Base-by-base conservation (phyloP, 2,329 filamentous ascomycete genomes). In the Epichloe gansuensis region DNA sequence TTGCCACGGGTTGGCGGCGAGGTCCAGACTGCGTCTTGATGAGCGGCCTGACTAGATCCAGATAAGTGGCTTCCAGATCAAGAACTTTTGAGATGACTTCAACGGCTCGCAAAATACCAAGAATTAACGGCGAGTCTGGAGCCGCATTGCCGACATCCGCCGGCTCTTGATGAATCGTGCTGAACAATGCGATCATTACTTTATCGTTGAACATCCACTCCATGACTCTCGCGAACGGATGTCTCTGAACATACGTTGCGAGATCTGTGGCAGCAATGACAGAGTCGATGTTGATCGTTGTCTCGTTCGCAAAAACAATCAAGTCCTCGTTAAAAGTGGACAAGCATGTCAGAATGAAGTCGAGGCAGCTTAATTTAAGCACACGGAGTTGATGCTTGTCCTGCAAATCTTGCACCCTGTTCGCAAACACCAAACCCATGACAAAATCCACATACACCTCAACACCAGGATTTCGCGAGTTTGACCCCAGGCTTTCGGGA, bases 201-300 rank as follows among this genome's bases (percentile, higher is more conserved):
- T 85, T 88, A 61, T 94, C 88, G 63, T 95, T 96, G 68, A 95
- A 95, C 68, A 98, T 80, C 89, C 93, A 97, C 64, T 98, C 93
- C 87, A 97, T 96, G 15, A 95, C 84, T 54, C 94, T 82, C 3
- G 87, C 83, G 62, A 97, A 98, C 0, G 94, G 91, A 68, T 98
- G 94, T 50, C 95, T 77, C 25, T 82, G 81, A 53, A 93, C 82
- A 64, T 98, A 99, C 5, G 79, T 77, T 48, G 82, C 80, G 4
- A 97, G 73, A 52, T 87, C 86, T 3, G 84, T 85, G 4, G 87
- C 77, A 42, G 77, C 77, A 57, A 95, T 87, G 15, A 85, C 80
- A 9, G 77, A 71, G 64, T 96, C 89, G 15, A 95, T 82, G 27
- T 80, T 73, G 34, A 94, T 74, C 54, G 78, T 85, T 2, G 87